A percentile compares a stretch with the other conserved stretches of the same genome.
Evolutionary conservation across 2,329 filamentous ascomycete species (phyloP).

Genomic region (Aspergillus sergii): DNA sequence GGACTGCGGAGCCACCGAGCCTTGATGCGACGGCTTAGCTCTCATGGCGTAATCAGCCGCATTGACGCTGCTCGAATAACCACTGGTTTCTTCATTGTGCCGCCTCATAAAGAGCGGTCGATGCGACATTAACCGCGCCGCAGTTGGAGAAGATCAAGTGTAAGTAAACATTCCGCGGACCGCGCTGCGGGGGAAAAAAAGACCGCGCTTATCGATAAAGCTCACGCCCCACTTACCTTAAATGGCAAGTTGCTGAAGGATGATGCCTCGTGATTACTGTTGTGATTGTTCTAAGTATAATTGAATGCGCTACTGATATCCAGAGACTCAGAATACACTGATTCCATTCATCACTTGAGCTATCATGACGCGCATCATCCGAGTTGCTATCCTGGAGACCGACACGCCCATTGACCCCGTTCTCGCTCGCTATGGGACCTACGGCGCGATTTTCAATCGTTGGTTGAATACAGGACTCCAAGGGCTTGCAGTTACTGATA

Average conservation of each 20-base stretch:
- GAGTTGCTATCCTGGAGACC: conserved; percentile 32
- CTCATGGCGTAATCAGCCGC: not conserved
- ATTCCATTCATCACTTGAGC: not conserved
- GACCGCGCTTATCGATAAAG: conserved; percentile 22
- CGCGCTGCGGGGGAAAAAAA: conserved; percentile 13
- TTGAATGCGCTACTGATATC: not conserved
- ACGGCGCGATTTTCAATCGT: conserved; percentile 31
- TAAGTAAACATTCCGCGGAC: conserved; percentile 1
- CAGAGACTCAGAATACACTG: not conserved
- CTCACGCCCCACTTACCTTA: not conserved
- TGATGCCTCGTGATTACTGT: not conserved
- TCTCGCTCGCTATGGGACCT: conserved; percentile 19
- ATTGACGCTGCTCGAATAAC: not conserved
- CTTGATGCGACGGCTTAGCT: not conserved
- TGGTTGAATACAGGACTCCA: conserved; percentile 25
- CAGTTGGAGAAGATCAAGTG: not conserved
- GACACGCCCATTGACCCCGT: conserved; percentile 33
- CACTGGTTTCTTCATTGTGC: not conserved
- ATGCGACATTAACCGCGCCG: not conserved
- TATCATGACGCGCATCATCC: conserved; percentile 17
- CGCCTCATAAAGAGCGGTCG: not conserved
- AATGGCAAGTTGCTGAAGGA: not conserved
- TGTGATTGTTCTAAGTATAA: not conserved
- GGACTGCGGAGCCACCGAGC: not conserved
- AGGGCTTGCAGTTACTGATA: conserved; percentile 8